Conservation (phyloP, 2,329 filamentous ascomycete genomes). For the Beauveria scarabaeidicola region DNA sequence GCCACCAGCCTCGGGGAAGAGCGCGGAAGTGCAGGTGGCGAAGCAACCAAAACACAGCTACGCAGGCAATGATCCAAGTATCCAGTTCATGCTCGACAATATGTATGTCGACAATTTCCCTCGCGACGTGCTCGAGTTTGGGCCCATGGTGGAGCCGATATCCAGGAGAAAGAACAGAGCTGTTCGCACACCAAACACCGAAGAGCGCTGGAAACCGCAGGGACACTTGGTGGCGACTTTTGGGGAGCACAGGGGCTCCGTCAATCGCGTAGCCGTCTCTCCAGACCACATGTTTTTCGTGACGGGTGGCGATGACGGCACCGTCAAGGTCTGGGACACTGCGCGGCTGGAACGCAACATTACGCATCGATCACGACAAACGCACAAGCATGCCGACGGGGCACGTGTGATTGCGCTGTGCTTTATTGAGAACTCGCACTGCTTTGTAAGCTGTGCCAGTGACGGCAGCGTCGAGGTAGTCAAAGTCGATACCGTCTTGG, state of each 20-base stretch:
- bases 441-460: slow-evolving; percentile 81
- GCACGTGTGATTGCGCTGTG: slow-evolving; percentile 72
- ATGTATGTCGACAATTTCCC: slow-evolving; percentile 72
- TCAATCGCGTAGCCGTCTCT: slow-evolving; percentile 73
- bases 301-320: slow-evolving; percentile 85
- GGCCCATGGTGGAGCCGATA: slow-evolving; percentile 67
- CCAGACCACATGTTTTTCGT: slow-evolving; percentile 94
- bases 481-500: slow-evolving; percentile 54
- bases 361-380: slow-evolving; percentile 77
- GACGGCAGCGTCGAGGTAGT: slow-evolving; percentile 89
- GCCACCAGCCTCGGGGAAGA: slow-evolving; percentile 16
- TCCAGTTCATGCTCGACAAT: slow-evolving; percentile 66
- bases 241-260: slow-evolving; percentile 72
- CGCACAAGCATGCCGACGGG: slow-evolving; percentile 64
- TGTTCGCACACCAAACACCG: slow-evolving; percentile 34
- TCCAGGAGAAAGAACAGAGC: slow-evolving; percentile 46
- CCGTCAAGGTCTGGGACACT: slow-evolving; percentile 89
- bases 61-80: slow-evolving; percentile 63
- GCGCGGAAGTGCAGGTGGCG: slow-evolving; percentile 24
- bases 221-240: slow-evolving; percentile 82
- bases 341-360: slow-evolving; percentile 84
- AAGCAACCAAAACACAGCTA: slow-evolving; percentile 68
- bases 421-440: slow-evolving; percentile 90
- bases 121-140: slow-evolving; percentile 61
- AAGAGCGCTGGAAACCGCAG: slow-evolving; percentile 67